These are phyloP conservation scores for Craterostigma plantagineum DNA, from an alignment of 257 asterid genomes.

Conservation along the genomic window DNA sequence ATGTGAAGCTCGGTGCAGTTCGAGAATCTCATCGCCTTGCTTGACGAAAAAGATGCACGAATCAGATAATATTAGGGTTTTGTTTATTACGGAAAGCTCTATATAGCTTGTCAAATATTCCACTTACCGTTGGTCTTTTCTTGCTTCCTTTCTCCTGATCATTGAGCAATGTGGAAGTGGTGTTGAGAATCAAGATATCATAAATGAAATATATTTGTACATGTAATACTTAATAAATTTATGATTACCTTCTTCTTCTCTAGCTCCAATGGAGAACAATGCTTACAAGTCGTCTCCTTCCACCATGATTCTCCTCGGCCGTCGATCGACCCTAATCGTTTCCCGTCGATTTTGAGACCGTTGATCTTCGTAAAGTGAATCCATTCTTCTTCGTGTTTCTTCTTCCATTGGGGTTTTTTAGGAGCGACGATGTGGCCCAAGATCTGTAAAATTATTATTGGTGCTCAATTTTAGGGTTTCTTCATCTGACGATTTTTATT, in stretches of 20 bases:
- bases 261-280: too few relatives aligned
- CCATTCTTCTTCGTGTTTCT: constrained; percentile 13
- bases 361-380: constrained; percentile 16
- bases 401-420: constrained; percentile 16
- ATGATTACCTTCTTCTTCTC: background rate
- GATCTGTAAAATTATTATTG: constrained; percentile 11
- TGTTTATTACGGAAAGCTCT: background rate
- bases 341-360: constrained; percentile 20
- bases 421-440: constrained; percentile 32
- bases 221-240: background rate
- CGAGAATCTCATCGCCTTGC: constrained; percentile 26
- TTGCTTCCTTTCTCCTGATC: too few relatives aligned
- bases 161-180: too few relatives aligned
- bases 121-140: too few relatives aligned
- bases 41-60: constrained; percentile 2
- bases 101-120: too few relatives aligned
- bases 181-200: too few relatives aligned
- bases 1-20: constrained; percentile 20
- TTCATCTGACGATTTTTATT: background rate
- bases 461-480: background rate
- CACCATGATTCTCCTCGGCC: constrained; percentile 36
- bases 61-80: background rate
- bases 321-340: constrained; percentile 22
- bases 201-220: too few relatives aligned
- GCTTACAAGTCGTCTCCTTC: constrained; percentile 10